phyloP scores from a whole-genome alignment of 78 protist species.

The Dictyostelium intermedium region DNA sequence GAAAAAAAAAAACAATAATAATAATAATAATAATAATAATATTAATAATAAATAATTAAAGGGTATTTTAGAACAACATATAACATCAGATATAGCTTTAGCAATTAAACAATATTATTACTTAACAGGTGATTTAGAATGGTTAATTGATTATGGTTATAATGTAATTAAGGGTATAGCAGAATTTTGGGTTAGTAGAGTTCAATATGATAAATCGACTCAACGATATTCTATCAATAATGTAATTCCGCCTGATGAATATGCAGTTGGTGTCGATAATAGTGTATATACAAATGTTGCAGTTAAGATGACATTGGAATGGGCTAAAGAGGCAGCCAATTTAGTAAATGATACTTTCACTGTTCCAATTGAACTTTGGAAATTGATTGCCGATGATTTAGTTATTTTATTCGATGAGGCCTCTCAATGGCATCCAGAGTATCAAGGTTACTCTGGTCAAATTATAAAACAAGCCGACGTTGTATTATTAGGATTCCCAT shows the following conservation, averaged over 20 bases:
- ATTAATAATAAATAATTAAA: not conserved
- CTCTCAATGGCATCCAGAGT: constrained; percentile 62
- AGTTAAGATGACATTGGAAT: constrained; percentile 49
- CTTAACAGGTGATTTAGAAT: constrained; percentile 12
- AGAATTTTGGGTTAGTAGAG: constrained; percentile 72
- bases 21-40: too few relatives aligned
- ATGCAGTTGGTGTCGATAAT: constrained; percentile 69
- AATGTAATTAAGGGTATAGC: constrained; percentile 52
- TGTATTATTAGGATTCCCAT: constrained; percentile 73
- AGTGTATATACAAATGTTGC: constrained; percentile 70
- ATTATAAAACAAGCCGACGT: constrained; percentile 79
- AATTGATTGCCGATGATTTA: constrained; percentile 8
- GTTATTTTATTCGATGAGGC: constrained; percentile 18
- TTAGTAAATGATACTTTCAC: not conserved
- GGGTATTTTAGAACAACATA: constrained; percentile 76
- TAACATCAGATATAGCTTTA: constrained; percentile 72
- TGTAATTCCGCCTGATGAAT: constrained; percentile 80
- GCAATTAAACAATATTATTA: constrained; percentile 68
- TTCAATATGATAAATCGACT: not conserved
- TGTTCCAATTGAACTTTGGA: constrained; percentile 31
- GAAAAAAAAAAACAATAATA: too few relatives aligned
- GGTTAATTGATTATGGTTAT: constrained; percentile 33
- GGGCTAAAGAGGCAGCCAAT: constrained; percentile 66
- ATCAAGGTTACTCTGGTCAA: constrained; percentile 70
- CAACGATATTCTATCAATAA: not conserved